Evolutionary conservation across 768 basidiomycete species (phyloP).

Genomic region (Hypholoma fasciculare): DNA sequence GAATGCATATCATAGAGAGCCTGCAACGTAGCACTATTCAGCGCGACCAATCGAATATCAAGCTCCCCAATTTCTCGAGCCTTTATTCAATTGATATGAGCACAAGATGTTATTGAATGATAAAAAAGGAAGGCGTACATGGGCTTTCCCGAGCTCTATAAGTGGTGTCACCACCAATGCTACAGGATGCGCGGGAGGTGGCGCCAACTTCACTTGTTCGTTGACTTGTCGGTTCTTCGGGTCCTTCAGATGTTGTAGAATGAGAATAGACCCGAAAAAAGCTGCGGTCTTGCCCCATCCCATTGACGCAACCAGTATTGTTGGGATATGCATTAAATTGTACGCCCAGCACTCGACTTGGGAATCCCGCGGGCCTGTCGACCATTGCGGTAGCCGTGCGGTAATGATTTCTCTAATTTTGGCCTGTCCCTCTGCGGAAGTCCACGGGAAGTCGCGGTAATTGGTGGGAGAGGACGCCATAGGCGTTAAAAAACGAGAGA

Average conservation of each 20-base stretch:
- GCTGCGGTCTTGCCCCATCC: slow-evolving; percentile 20
- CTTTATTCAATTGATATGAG: no score
- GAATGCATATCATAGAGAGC: no score
- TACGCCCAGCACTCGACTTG: slow-evolving; percentile 21
- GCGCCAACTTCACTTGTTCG: background rate
- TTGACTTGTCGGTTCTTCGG: slow-evolving; percentile 9
- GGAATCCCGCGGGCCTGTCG: slow-evolving; percentile 9
- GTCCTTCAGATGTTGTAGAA: slow-evolving; percentile 14
- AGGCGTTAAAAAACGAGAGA: background rate
- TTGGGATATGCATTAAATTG: slow-evolving; percentile 14
- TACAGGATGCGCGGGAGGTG: slow-evolving; percentile 10
- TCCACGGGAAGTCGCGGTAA: slow-evolving; percentile 9
- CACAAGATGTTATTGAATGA: no score
- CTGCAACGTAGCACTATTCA: no score
- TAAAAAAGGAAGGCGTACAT: slow-evolving; percentile 11
- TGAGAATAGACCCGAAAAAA: slow-evolving; percentile 14
- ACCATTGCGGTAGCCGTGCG: slow-evolving; percentile 16
- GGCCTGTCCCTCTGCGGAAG: slow-evolving; percentile 7
- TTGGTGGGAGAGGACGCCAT: background rate
- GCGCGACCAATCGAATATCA: no score
- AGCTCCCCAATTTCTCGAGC: no score
- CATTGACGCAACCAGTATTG: slow-evolving; percentile 20
- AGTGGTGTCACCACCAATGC: slow-evolving; percentile 22
- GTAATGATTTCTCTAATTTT: slow-evolving; percentile 15
- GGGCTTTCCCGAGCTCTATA: slow-evolving; percentile 22